phyloP scores from a whole-genome alignment of 176 grass and related monocot species.

The Avena sativa region DNA sequence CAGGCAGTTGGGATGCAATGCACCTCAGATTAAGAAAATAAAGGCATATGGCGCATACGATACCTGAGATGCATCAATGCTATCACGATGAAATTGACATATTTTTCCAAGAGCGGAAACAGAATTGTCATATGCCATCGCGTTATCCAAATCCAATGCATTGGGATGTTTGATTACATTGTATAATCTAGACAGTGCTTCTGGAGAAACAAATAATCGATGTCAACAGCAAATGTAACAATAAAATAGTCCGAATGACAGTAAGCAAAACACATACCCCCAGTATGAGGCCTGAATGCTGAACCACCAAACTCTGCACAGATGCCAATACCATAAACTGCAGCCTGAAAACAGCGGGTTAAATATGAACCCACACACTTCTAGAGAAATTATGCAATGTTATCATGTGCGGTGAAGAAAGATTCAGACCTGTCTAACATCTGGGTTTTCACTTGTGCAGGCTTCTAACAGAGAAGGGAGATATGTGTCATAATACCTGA shows the following conservation, averaged over 20 bases:
- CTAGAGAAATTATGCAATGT: constrained; percentile 6
- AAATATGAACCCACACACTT: constrained; percentile 8
- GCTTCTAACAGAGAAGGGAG: constrained; percentile 84
- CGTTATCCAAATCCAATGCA: constrained; percentile 72
- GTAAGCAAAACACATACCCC: constrained; percentile 51
- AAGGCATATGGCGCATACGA: constrained; percentile 20
- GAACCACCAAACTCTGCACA: constrained; percentile 80
- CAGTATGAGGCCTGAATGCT: constrained; percentile 60
- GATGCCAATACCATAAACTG: constrained; percentile 83
- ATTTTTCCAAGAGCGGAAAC: constrained; percentile 91
- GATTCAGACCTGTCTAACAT: constrained; percentile 74
- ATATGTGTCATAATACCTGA: constrained; percentile 79
- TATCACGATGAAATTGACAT: constrained; percentile 74
- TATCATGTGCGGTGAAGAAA: constrained; percentile 13
- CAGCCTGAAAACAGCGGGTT: constrained; percentile 55
- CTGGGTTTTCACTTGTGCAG: constrained; percentile 75
- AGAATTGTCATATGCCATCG: constrained; percentile 88
- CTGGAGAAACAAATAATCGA: constrained; percentile 47
- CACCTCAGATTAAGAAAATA: constrained; percentile 27
- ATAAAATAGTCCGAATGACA: constrained; percentile 20
- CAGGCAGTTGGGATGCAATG: constrained; percentile 6
- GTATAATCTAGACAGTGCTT: constrained; percentile 70
- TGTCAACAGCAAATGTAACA: constrained; percentile 5
- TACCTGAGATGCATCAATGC: constrained; percentile 80
- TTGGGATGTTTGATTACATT: constrained; percentile 73